Evolutionary conservation across 495 filamentous ascomycete genomes (phyloP).

Genomic region (Chaetomidium leptoderma): DNA sequence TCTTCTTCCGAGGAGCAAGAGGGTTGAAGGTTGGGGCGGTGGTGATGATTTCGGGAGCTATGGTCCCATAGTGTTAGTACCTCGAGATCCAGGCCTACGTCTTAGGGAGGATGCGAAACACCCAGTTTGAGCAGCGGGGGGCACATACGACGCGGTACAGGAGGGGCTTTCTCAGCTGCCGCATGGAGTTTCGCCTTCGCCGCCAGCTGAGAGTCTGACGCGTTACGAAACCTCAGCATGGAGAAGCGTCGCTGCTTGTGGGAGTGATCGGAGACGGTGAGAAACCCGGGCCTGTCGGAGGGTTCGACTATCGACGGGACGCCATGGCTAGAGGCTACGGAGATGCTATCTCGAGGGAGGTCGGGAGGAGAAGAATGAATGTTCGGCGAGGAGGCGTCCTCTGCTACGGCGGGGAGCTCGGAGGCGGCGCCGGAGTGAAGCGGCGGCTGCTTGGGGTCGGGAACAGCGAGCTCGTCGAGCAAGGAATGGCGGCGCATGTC

Average conservation of each 20-base stretch:
- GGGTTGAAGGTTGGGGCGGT: conserved; percentile 79
- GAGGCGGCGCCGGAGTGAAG: conserved; percentile 20
- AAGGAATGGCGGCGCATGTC: conserved; percentile 48
- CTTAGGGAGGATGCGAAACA: conserved; percentile 5
- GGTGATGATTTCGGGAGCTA: conserved; percentile 87
- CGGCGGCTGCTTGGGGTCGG: conserved; percentile 27
- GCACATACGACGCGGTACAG: conserved; percentile 65
- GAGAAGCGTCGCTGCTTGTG: conserved; percentile 70
- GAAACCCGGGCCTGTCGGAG: conserved; percentile 34
- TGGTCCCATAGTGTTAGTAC: conserved; percentile 22
- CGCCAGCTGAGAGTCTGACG: conserved; percentile 87
- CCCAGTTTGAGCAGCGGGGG: conserved; percentile 17
- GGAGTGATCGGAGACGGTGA: conserved; percentile 44
- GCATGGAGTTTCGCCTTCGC: conserved; percentile 70
- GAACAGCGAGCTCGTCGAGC: conserved; percentile 31
- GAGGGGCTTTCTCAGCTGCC: conserved; percentile 56
- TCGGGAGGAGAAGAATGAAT: conserved; percentile 21
- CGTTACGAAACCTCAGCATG: conserved; percentile 86
- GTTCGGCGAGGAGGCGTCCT: conserved; percentile 18
- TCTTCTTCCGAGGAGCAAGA: conserved; percentile 46
- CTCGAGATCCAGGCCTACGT: conserved; percentile 3
- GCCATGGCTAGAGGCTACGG: conserved; percentile 22
- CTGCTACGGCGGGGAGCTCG: conserved; percentile 26
- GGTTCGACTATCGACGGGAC: conserved; percentile 31
- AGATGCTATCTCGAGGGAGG: conserved; percentile 21